Conservation (phyloP, 306 rosid genomes). For the Cicer yamashitae region DNA sequence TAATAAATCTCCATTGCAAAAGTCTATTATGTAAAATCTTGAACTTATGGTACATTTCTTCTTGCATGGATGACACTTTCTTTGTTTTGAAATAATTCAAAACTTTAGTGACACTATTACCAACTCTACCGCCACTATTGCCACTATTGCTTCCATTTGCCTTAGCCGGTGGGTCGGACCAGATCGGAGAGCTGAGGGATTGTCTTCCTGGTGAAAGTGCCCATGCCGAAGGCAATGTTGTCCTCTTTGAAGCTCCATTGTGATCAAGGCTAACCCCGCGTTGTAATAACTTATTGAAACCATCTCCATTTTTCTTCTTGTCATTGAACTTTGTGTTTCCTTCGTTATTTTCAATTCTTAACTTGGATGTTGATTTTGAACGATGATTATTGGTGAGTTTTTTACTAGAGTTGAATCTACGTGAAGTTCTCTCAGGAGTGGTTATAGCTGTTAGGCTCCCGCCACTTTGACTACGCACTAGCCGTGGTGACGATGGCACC, state of each 20-base stretch:
- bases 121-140: background rate
- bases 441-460: slow-evolving; percentile 30
- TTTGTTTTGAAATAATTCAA: slow-evolving; percentile 68
- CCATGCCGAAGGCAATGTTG: slow-evolving; percentile 70
- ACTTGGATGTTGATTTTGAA: slow-evolving; percentile 58
- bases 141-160: background rate
- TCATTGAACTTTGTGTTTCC: slow-evolving; percentile 43
- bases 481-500: slow-evolving; percentile 45
- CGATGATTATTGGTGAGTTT: slow-evolving; percentile 42
- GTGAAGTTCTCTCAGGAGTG: slow-evolving; percentile 36
- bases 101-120: slow-evolving; percentile 55
- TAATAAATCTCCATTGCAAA: slow-evolving; percentile 76
- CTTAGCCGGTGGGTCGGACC: slow-evolving; percentile 16
- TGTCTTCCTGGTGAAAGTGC: slow-evolving; percentile 76
- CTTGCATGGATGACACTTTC: slow-evolving; percentile 57
- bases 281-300: slow-evolving; percentile 40
- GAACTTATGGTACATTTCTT: slow-evolving; percentile 62
- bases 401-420: slow-evolving; percentile 40
- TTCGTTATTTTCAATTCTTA: slow-evolving; percentile 45
- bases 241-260: slow-evolving; percentile 44
- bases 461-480: slow-evolving; percentile 61
- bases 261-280: slow-evolving; percentile 47
- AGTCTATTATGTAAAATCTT: slow-evolving; percentile 63
- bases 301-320: slow-evolving; percentile 34
- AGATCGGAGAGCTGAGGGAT: slow-evolving; percentile 44